Base-by-base conservation (phyloP, 371 early-diverging fungal species). In the Catenaria anguillulae region DNA sequence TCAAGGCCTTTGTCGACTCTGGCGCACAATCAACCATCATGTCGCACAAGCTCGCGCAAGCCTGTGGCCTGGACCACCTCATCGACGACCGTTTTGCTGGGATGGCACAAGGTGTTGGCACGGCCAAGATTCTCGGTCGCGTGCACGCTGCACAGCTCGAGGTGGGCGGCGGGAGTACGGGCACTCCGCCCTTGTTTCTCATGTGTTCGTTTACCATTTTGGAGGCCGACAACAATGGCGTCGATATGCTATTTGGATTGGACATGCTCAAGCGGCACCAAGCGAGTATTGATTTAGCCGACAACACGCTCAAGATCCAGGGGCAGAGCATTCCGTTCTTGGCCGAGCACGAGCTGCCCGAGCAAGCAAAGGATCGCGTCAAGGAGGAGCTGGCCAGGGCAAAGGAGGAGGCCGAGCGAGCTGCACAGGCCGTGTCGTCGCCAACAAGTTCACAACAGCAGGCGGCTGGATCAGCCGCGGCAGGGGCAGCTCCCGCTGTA, bases 21-120 rank as follows among this genome's bases (percentile, higher is more conserved):
- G 98, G 97, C 29, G 98, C 98, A 17, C 97, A 96, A 66, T 87
- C 87, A 29, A 95, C 97, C 10, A 92, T 97, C 56, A 93, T 37
- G 34, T 37, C n/a, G 12, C 2, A 46, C 4, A 29, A 43, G 23
- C n/a, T 60, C 34, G 93, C 93, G 0, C 86, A 90, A 69, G 67
- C 70, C 33, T 94, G 95, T 73, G 87, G 83, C 21, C 77, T 95
- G 62, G 86, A 87, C 85, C 82, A 92, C 50, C 71, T 97, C 26
- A 69, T 93, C 40, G 98, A 97, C 69, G 84, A 73, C 29, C 81
- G 94, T 23, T 96, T 93, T 66, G 79, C 80, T 6, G 97, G 98
- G 40, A 77, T 89, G 60, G 98, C 98, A 1, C 78, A 83, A 33
- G 98, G 98, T 33, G 98, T 97, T 0, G 97, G 97, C 33, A 87